phyloP scores from a whole-genome alignment of 495 filamentous ascomycete species.

The Articulospora tetracladia region DNA sequence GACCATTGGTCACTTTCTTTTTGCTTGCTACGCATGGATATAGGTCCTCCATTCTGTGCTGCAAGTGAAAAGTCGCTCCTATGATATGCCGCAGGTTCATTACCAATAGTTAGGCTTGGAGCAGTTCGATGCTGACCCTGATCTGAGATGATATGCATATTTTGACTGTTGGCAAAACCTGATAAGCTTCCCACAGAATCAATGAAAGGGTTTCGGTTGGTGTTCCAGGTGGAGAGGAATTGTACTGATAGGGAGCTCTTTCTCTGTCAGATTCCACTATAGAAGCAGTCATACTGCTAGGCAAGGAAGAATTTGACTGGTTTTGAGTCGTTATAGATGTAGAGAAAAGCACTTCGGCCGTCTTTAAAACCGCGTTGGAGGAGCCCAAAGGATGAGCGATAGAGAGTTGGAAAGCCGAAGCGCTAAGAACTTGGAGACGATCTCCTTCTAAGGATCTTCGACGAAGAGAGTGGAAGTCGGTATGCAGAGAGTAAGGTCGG shows the following conservation, averaged over 20 bases:
- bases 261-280: background rate
- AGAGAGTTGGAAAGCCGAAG: background rate
- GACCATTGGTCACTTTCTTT: background rate
- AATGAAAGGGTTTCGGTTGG: background rate
- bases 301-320: background rate
- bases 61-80: background rate
- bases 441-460: background rate
- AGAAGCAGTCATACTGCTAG: background rate
- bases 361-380: background rate
- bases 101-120: background rate
- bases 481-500: background rate
- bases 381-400: background rate
- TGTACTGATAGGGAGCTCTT: background rate
- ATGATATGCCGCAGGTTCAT: too few species aligned
- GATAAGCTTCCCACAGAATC: background rate
- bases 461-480: background rate
- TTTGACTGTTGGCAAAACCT: background rate
- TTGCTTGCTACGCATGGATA: background rate
- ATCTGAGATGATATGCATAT: background rate
- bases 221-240: background rate
- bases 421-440: background rate
- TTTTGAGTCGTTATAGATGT: background rate
- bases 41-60: too few species aligned
- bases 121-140: too few species aligned
- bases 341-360: background rate